Base-by-base conservation (phyloP, 495 filamentous ascomycete genomes). In the Penicillium desertorum region DNA sequence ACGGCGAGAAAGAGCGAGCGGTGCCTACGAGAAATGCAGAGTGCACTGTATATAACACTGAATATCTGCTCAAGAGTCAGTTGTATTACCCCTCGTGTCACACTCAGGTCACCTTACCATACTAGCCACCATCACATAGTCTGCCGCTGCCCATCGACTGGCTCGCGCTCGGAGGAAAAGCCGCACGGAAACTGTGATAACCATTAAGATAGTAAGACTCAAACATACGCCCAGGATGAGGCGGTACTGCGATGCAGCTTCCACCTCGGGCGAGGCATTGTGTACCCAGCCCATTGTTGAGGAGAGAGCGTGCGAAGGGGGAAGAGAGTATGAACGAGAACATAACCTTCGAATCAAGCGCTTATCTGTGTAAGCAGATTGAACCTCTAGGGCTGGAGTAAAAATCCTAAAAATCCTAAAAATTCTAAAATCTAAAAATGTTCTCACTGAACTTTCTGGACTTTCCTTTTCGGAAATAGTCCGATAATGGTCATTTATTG, bases 21-120 rank as follows among this genome's bases (percentile, higher is more conserved):
- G 12, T 19, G 12, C 76, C 61, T 69, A 81, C 78, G 80, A 49
- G 71, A 68, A 39, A 83, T 80, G 61, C 79, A 82, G 1, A 81
- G 60, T 3, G 68, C 67, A 36, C 71, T 76, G 49, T 83, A 83
- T 9, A 80, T 63, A n/a, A 83, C 68, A 49, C 71, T 74, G 46
- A 79, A 81, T 2, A 69, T 50, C 71, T 77, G 37, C 10, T 27
- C 20, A 7, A 20, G 8, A 12, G 16, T 51, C 27, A 42, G 37
- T 25, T 11, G 11, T 16, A 39, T 42, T n/a, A 19, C 29, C 11
- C 51, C 9, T 19, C 56, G 12, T 23, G 23, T 39, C 1, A 29
- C 5, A 5, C 8, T 9, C 44, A 22, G 25, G 17, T 5, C 9
- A 23, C 44, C 72, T 62, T 51, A 80, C 76, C 69, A 72, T 71